Percentiles rank a stretch among this genome's conserved stretches.
phyloP scores from a whole-genome alignment of 1,284 basidiomycete genomes.

The Xanthoconium separans region DNA sequence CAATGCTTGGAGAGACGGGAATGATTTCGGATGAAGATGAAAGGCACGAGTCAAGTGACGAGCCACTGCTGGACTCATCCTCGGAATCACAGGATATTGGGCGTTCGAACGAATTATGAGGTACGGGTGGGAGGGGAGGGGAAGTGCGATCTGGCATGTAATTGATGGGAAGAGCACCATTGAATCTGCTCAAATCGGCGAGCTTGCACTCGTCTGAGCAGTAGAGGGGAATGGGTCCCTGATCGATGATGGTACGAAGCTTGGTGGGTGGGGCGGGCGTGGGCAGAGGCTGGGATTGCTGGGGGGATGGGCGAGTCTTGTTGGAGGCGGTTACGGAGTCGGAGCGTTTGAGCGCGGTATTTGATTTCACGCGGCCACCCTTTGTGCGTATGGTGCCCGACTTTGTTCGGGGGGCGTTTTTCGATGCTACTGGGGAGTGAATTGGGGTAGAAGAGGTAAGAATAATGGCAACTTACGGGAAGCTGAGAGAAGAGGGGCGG shows the following conservation, averaged over 20 bases:
- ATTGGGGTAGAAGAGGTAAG: conserved; percentile 21
- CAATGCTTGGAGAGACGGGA: conserved; percentile 43
- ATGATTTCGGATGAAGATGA: conserved; percentile 30
- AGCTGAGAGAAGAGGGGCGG: conserved; percentile 31
- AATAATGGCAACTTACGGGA: conserved; percentile 32
- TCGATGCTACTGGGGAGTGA: conserved; percentile 17
- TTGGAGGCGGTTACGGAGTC: conserved; percentile 27
- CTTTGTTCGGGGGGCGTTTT: conserved; percentile 39
- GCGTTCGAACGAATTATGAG: conserved; percentile 38
- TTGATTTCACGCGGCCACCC: conserved; percentile 51
- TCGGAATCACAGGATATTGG: conserved; percentile 35
- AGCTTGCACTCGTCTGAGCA: conserved; percentile 74
- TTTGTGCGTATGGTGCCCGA: conserved; percentile 41
- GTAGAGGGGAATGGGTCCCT: conserved; percentile 70
- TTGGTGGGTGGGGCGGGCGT: conserved; percentile 39
- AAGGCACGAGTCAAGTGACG: conserved; percentile 41
- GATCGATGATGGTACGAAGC: conserved; percentile 69
- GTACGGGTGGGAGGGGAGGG: conserved; percentile 39
- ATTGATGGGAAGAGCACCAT: conserved; percentile 43
- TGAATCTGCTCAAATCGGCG: conserved; percentile 48
- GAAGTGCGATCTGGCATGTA: conserved; percentile 45
- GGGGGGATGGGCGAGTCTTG: conserved; percentile 24
- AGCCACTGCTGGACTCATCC: conserved; percentile 41
- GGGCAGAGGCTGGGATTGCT: conserved; percentile 22
- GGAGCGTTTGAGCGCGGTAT: conserved; percentile 49